phyloP scores from a whole-genome alignment of 140 eudicot species.

The Cichorium intybus region DNA sequence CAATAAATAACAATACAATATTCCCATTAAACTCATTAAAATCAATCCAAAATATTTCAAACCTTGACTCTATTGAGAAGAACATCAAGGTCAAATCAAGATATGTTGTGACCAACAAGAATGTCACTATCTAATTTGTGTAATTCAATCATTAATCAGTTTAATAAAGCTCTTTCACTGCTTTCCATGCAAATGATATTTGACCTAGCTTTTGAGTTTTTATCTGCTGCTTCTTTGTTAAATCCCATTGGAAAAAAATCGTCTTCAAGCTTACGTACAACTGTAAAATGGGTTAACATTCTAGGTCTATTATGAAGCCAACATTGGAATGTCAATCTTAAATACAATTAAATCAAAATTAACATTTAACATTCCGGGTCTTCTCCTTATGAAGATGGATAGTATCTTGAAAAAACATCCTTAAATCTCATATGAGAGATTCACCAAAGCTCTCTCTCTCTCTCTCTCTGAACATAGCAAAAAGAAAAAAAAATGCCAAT shows the following conservation, averaged over 20 bases:
- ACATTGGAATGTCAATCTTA: slow-evolving; percentile 92
- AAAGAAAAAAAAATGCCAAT: too few species aligned
- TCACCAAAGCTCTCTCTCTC: too few species aligned
- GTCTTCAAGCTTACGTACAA: slow-evolving; percentile 87
- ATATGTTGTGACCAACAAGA: slow-evolving; percentile 97
- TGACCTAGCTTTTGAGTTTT: slow-evolving; percentile 75
- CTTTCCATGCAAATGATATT: slow-evolving; percentile 66
- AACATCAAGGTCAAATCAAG: slow-evolving; percentile 97
- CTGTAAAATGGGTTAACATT: slow-evolving; percentile 80
- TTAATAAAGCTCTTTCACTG: slow-evolving; percentile 95
- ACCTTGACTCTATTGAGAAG: slow-evolving; percentile 98
- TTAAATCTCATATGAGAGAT: too few species aligned
- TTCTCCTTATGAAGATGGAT: too few species aligned
- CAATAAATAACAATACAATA: not conserved
- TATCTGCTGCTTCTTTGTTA: slow-evolving; percentile 67
- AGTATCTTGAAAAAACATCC: too few species aligned
- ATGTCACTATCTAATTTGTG: slow-evolving; percentile 93
- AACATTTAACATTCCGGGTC: too few species aligned
- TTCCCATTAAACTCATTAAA: too few species aligned
- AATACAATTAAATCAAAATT: slow-evolving; percentile 8
- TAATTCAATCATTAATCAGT: slow-evolving; percentile 84
- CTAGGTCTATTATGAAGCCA: slow-evolving; percentile 75
- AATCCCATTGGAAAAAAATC: slow-evolving; percentile 94
- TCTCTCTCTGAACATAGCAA: too few species aligned
- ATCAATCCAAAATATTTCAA: slow-evolving; percentile 5